Base-by-base conservation (phyloP, 2,329 filamentous ascomycete genomes). In the Cordyceps pruinosa region DNA sequence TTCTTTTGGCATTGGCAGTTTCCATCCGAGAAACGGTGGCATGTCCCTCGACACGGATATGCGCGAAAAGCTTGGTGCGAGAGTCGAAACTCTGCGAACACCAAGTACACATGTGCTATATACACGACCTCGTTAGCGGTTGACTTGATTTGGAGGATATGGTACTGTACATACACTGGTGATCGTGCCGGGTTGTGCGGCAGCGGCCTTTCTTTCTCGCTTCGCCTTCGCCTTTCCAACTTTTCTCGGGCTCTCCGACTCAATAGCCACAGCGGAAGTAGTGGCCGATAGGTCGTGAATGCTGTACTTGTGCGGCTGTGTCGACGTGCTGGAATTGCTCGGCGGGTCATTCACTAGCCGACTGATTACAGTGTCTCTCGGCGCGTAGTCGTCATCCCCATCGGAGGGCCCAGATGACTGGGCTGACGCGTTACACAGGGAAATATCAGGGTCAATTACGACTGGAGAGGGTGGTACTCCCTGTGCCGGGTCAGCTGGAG, bases 21-120 rank as follows among this genome's bases (percentile, higher is more conserved):
- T 42, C 48, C 15, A 32, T 4, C 2, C 5, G 5, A 51, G 37
- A 44, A 46, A 42, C 45, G 30, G 83, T 81, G 6, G 86, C 87
- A 72, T 94, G 89, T 10, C 74, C 74, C 19, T 81, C 72, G 10
- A 85, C 80, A 60, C 83, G 82, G 58, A 94, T 78, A 69, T 95
- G 90, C 53, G 81, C 75, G 68, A 93, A 93, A 19, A 95, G 72
- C 62, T 84, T 85, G 6, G 82, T 87, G 63, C 84, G 86, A 1
- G 87, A 90, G 0, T 81, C 61, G 57, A 82, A 83, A 1, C 58
- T 61, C 58, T 72, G 70, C 3, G 71, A 66, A 62, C 80, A 83
- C 17, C 74, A 69, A 26, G 70, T 66, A 62, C 79, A 82, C 57
- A 62, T 70, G 55, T 78, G 70, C 70, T 75, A 51, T 51, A 34